Evolutionary conservation across 768 basidiomycete species (phyloP), one percentile per base, ranked within the genome.

Genomic region (Cystobasidium ongulense): DNA sequence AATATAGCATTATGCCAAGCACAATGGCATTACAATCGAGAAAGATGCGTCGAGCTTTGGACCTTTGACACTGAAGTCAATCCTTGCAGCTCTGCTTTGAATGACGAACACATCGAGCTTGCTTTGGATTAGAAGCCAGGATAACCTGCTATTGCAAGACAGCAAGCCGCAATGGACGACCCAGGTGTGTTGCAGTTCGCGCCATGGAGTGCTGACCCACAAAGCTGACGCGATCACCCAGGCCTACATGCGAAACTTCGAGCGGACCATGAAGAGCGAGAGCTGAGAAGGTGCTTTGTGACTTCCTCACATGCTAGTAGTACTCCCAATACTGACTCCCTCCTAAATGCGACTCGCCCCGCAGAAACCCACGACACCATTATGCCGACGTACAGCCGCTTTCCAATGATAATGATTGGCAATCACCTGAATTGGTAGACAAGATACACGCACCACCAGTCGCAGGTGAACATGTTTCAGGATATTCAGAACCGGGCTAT

Each of bases 231-330:
- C 11, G 57, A 23, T 13, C 5, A 29, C 13, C n/a, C 65, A 76
- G 78, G 78, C 29, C 76, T 75, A 61, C 76, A 77, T 68, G 76
- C 78, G 1, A 71, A 76, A 17, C 61, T 72, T 21, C 61, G 73
- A 61, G 61, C 70, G 67, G 62, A 70, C 43, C 25, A 62, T 43
- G 52, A 72, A 54, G 59, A 70, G 54, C 0, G 29, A 59, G 10
- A 52, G 57, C 15, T 74, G 36, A 36, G 35, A 21, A 64, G 35
- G 63, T 64, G 23, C 17, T 29, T 63, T 31, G 11, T 21, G 41
- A 61, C 54, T 33, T 50, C 0, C 46, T 54, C 31, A 17, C 53
- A 61, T 57, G 67, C 50, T 23, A 74, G 72, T 23, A 1, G 33
- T 36, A n/a, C 21, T 38, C 29, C 25, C 70, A 23, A 23, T 8